These are phyloP conservation scores for Calonectria crousiana DNA, from an alignment of 2,329 filamentous ascomycete genomes.

Conservation along the genomic window DNA sequence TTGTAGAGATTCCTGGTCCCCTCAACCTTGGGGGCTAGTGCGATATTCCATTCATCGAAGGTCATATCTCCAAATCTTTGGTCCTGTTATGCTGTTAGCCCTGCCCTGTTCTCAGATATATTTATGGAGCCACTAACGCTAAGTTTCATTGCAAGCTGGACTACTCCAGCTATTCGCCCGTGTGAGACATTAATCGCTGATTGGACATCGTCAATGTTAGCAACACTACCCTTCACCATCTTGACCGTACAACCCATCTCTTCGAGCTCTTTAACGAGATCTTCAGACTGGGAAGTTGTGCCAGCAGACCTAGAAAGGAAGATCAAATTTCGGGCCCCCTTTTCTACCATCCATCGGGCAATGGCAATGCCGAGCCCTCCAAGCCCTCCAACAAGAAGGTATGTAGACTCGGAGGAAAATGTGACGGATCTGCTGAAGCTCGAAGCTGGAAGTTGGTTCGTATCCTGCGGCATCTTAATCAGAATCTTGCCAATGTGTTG, in stretches of 20 bases:
- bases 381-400: constrained; percentile 40
- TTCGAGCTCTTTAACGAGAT: constrained; percentile 12
- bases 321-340: constrained; percentile 43
- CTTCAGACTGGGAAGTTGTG: constrained; percentile 10
- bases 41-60: neutral
- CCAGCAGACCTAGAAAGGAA: constrained; percentile 46
- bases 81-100: neutral
- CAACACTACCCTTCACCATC: constrained; percentile 11
- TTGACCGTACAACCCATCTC: constrained; percentile 27
- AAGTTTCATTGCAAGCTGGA: constrained; percentile 44
- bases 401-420: constrained; percentile 16
- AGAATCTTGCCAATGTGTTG: constrained; percentile 27
- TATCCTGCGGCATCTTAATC: neutral
- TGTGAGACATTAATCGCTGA: constrained; percentile 14
- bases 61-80: neutral
- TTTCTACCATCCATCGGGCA: constrained; percentile 30
- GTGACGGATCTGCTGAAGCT: neutral
- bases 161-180: constrained; percentile 39
- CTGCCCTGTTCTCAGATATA: neutral
- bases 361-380: constrained; percentile 40
- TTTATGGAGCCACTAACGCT: neutral
- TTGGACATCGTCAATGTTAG: constrained; percentile 24
- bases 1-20: neutral
- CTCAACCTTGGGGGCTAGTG: neutral
- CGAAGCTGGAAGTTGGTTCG: neutral